Conservation (phyloP, 1,284 basidiomycete species). For the Hypsizygus ulmarius region DNA sequence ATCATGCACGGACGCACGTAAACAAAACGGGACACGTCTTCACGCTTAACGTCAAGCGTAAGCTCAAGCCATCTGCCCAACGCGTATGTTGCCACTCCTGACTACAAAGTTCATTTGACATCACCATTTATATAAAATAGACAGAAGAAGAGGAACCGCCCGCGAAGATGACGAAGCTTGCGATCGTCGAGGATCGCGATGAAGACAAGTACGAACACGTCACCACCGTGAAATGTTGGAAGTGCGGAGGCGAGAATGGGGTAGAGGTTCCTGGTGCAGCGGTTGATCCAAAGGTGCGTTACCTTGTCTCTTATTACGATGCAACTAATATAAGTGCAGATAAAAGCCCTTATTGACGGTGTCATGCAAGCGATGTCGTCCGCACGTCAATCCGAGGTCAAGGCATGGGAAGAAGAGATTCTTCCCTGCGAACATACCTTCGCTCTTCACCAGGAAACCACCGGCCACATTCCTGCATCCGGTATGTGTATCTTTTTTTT, state of each 20-base stretch:
- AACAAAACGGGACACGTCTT: conserved; percentile 74
- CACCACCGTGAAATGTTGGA: conserved; percentile 76
- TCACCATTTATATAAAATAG: conserved; percentile 27
- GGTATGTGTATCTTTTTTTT: conserved; percentile 40
- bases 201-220: conserved; percentile 83
- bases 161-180: conserved; percentile 83
- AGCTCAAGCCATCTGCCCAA: conserved; percentile 60
- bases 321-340: conserved; percentile 30
- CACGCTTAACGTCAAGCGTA: conserved; percentile 82
- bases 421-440: conserved; percentile 85
- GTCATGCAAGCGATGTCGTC: conserved; percentile 86
- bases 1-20: conserved; percentile 74
- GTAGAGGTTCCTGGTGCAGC: conserved; percentile 41
- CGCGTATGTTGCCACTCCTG: conserved; percentile 49
- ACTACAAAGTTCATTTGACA: not conserved
- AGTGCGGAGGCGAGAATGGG: conserved; percentile 58
- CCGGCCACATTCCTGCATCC: conserved; percentile 50
- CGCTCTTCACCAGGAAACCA: conserved; percentile 66
- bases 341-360: conserved; percentile 60
- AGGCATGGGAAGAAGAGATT: conserved; percentile 98
- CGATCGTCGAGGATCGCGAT: conserved; percentile 82
- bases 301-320: too few species aligned
- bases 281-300: conserved; percentile 33
- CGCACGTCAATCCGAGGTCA: conserved; percentile 89
- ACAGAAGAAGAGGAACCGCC: conserved; percentile 76